phyloP scores from a whole-genome alignment of 805 yeast genomes.

The Candida golubevii region DNA sequence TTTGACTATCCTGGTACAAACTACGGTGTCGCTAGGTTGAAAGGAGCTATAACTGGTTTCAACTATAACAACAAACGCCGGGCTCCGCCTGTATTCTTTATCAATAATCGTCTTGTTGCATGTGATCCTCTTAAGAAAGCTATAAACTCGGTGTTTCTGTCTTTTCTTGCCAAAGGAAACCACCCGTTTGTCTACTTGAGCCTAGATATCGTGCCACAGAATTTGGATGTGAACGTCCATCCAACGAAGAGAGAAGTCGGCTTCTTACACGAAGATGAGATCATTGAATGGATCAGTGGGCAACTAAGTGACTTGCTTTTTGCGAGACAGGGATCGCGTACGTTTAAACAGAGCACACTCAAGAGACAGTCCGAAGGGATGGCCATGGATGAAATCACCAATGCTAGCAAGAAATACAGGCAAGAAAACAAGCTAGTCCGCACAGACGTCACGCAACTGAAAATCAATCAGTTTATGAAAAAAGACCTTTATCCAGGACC shows the following conservation, averaged over 20 bases:
- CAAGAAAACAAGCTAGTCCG: constrained; percentile 68
- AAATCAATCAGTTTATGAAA: constrained; percentile 17
- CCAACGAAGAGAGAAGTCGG: constrained; percentile 94
- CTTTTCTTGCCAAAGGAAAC: constrained; percentile 70
- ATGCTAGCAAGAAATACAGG: constrained; percentile 29
- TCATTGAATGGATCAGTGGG: constrained; percentile 55
- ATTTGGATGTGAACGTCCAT: constrained; percentile 90
- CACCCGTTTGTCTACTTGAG: constrained; percentile 75
- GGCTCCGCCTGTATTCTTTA: constrained; percentile 70
- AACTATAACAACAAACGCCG: constrained; percentile 67
- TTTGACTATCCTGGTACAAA: constrained; percentile 30
- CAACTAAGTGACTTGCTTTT: constrained; percentile 48
- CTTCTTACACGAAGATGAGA: constrained; percentile 82
- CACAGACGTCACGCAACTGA: constrained; percentile 62
- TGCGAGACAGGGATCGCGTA: constrained; percentile 61
- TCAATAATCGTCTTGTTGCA: constrained; percentile 75
- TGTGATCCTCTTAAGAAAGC: constrained; percentile 80
- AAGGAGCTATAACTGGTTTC: constrained; percentile 66
- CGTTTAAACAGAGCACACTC: constrained; percentile 58
- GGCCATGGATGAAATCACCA: constrained; percentile 9
- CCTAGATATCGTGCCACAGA: constrained; percentile 59
- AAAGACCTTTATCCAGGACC: constrained; percentile 3
- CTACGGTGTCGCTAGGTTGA: constrained; percentile 47
- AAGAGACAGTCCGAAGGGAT: constrained; percentile 10
- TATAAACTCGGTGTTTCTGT: constrained; percentile 53